Conservation (phyloP, 2,329 filamentous ascomycete species). For the Penicillium sp. region DNA sequence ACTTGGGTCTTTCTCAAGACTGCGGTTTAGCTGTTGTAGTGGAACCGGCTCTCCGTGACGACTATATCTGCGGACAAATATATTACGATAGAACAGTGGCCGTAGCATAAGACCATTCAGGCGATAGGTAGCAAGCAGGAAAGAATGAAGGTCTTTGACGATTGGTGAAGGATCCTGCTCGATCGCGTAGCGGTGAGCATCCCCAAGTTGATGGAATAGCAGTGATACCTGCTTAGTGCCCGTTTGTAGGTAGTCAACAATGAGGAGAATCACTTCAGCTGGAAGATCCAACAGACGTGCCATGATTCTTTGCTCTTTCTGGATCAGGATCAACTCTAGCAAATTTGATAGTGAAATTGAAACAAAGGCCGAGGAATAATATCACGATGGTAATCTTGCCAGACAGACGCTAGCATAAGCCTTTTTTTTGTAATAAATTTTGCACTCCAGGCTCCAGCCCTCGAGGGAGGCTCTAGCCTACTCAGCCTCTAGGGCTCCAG, state of each 20-base stretch:
- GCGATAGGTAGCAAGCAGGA: not conserved
- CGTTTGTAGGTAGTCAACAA: conserved; percentile 9
- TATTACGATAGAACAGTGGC: conserved; percentile 9
- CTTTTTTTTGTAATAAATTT: too few relatives aligned
- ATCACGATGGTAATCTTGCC: not conserved
- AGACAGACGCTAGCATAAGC: not conserved
- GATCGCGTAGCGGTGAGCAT: not conserved
- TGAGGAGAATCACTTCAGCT: conserved; percentile 6
- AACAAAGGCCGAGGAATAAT: not conserved
- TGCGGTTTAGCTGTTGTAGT: conserved; percentile 3
- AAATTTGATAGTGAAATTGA: not conserved
- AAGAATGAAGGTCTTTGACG: conserved; percentile 7
- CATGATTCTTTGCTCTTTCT: conserved; percentile 4
- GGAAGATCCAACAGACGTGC: conserved; percentile 11
- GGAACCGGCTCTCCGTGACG: not conserved
- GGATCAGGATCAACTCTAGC: not conserved
- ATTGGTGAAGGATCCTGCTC: not conserved
- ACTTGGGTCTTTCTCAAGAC: not conserved
- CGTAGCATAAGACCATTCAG: conserved; percentile 1
- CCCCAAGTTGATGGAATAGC: conserved; percentile 1
- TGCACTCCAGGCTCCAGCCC: not conserved
- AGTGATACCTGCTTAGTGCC: not conserved
- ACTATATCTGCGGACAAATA: not conserved
- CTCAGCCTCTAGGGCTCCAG: too few relatives aligned
- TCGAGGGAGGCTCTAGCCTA: not conserved